A percentile compares a stretch with the other conserved stretches of the same genome.
Evolutionary conservation across 352 stramenopile species (phyloP).

Genomic region (Phytophthora cactorum): DNA sequence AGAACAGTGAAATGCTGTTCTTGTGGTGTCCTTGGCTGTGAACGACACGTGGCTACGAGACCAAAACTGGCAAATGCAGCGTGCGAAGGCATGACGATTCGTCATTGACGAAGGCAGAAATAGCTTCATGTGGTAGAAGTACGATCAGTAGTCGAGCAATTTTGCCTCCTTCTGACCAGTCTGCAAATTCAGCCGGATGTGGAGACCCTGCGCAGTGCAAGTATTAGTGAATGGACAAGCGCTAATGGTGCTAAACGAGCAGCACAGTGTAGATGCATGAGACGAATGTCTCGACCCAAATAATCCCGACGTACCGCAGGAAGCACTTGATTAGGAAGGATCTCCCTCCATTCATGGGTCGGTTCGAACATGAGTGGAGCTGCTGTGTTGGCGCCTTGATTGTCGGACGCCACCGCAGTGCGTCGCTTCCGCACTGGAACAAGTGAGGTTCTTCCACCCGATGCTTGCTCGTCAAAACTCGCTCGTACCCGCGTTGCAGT

Average conservation of each 20-base stretch:
- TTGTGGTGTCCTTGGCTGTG: not conserved
- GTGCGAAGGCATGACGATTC: not conserved
- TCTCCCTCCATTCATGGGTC: constrained; percentile 62
- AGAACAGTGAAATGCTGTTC: constrained; percentile 10
- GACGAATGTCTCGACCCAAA: not conserved
- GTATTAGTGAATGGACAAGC: not conserved
- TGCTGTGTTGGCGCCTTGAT: not conserved
- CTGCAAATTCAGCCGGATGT: constrained; percentile 64
- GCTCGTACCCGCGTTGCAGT: constrained; percentile 23
- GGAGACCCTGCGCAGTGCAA: constrained; percentile 46
- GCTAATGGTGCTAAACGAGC: not conserved
- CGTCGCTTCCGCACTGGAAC: constrained; percentile 10
- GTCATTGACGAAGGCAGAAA: not conserved
- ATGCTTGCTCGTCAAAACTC: constrained; percentile 6
- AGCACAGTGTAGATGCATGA: not conserved
- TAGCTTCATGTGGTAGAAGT: not conserved
- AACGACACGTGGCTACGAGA: constrained; percentile 25
- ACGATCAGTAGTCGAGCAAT: constrained; percentile 35
- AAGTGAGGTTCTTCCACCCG: constrained; percentile 1
- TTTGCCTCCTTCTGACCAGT: constrained; percentile 72
- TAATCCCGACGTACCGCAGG: constrained; percentile 39
- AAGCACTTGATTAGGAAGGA: constrained; percentile 59
- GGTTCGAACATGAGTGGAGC: constrained; percentile 52
- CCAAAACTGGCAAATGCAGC: not conserved
- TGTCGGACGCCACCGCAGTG: not conserved